These are phyloP conservation scores for Geotrichum cucujoidarum DNA, from an alignment of 1,139 yeast species.

Conservation along the genomic window DNA sequence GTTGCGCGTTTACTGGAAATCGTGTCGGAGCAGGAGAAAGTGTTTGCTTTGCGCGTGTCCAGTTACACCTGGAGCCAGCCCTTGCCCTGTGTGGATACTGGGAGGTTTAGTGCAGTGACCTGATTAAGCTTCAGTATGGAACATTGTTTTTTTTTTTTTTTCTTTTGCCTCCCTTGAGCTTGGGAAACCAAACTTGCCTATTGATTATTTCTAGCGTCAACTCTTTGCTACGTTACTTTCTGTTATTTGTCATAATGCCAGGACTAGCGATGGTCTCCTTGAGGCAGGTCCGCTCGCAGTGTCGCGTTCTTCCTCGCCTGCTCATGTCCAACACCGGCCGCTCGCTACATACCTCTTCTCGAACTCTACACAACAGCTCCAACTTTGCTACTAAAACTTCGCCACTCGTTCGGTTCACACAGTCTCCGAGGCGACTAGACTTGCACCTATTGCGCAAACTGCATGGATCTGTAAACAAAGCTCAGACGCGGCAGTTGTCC, in stretches of 20 bases:
- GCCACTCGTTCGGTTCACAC: conserved; percentile 1
- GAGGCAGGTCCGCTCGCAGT: background rate
- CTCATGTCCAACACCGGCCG: background rate
- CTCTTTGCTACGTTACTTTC: background rate
- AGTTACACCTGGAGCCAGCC: background rate
- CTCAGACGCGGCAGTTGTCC: background rate
- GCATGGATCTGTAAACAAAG: conserved; percentile 1
- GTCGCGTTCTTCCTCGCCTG: background rate
- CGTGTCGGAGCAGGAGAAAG: background rate
- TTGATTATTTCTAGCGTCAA: background rate
- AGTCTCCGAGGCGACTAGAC: conserved; percentile 2
- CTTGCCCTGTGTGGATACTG: background rate
- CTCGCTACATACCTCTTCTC: background rate
- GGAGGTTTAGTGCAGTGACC: background rate
- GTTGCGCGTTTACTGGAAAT: no score
- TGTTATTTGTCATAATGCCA: background rate
- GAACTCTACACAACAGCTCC: background rate
- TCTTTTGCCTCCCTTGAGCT: background rate
- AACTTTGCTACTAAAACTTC: background rate
- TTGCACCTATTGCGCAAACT: conserved; percentile 1
- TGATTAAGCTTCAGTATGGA: no score
- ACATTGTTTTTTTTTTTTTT: no score
- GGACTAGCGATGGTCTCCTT: conserved; percentile 3
- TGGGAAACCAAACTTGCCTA: background rate
- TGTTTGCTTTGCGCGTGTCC: background rate